Base-by-base conservation (phyloP, 805 yeast species). In the Zygoascus bituminiphila region DNA sequence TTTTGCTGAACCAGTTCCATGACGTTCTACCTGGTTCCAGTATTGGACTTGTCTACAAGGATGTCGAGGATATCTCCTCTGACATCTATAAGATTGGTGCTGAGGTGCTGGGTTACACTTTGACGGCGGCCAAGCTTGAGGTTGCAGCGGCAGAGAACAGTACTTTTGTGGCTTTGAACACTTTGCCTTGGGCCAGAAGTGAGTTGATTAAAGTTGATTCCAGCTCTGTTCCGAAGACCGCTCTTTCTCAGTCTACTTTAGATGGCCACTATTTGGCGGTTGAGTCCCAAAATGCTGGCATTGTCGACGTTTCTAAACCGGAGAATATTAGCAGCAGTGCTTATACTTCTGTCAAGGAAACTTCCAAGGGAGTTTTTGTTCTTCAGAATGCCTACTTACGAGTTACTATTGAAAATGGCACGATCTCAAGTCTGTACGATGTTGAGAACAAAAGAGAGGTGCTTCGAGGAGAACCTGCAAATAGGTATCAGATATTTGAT, bases 11-110 rank as follows among this genome's bases (percentile, higher is more conserved):
- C 62, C 98, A 91, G 63, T 91, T 91, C 70, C 98, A 91, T 65
- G 98, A 91, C 69, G 97, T 91, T 17, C 72, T 93, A 46, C 98
- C 98, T 2, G 98, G 98, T 2, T 83, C 95, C 2, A 87, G 96
- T 66, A 91, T 91, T 58, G 96, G 88, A 54, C 78, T 87, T 79
- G 97, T 93, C 9, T 91, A 93, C 62, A 88, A 88, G 57, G 93
- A 84, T 59, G 96, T 88, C 9, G 78, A 81, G 61, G 88, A 89
- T 35, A 81, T 86, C 77, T 74, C 89, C 57, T 71, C 69, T 4
- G 68, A 72, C n/a, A 82, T 82, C 21, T 68, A 84, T 51, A 66
- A 70, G 15, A 67, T 69, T 15, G 81, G 83, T 36, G 72, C 75
- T 29, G 56, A 66, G 3, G 70, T 91, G 59, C 74, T 80, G 22